Evolutionary conservation across 202 grass and related monocot species (phyloP).

Genomic region (Eragrostis tef): DNA sequence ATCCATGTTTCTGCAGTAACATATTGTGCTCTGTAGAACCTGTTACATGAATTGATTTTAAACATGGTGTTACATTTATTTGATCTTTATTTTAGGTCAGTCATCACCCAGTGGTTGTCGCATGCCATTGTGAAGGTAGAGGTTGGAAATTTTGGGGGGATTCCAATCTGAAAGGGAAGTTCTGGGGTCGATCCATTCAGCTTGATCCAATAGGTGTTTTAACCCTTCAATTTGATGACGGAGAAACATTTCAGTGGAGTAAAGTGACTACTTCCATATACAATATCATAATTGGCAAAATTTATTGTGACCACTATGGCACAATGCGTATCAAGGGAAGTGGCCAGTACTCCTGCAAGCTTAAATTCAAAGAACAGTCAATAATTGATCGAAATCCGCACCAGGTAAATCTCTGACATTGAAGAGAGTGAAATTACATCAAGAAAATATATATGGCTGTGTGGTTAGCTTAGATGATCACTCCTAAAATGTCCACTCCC

Average conservation of each 20-base stretch:
- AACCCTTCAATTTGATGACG: constrained; percentile 97
- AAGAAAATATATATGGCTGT: neutral
- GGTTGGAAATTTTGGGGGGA: constrained; percentile 95
- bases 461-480: neutral
- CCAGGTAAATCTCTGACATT: constrained; percentile 60
- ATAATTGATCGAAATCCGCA: constrained; percentile 91
- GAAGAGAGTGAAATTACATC: constrained; percentile 26
- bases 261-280: constrained; percentile 98
- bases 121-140: constrained; percentile 85
- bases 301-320: constrained; percentile 96
- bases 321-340: constrained; percentile 92
- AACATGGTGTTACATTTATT: constrained; percentile 25
- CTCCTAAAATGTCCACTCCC: neutral
- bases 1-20: neutral
- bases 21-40: constrained; percentile 8
- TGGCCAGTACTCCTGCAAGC: constrained; percentile 83
- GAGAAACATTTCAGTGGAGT: constrained; percentile 90
- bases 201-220: constrained; percentile 94
- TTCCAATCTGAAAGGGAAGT: constrained; percentile 91
- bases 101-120: constrained; percentile 95
- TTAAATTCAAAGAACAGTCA: constrained; percentile 95
- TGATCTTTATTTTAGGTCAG: constrained; percentile 65
- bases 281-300: constrained; percentile 98
- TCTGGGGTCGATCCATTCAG: constrained; percentile 95
- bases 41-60: constrained; percentile 37